Evolutionary conservation across 306 rosid genomes (phyloP).

Genomic region (Hippophae gyantsensis): DNA sequence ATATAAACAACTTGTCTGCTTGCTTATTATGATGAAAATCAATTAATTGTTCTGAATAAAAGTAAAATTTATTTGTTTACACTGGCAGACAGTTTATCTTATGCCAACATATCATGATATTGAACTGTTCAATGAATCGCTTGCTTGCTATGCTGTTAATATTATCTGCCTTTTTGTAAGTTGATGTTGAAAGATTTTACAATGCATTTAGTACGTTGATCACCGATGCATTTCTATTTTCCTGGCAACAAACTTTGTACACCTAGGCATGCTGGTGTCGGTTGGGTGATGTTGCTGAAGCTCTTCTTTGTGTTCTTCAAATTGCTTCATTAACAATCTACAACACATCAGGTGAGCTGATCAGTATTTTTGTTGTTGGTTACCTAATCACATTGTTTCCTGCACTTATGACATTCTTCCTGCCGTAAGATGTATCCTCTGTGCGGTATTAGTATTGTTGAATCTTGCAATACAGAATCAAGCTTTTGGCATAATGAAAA

Average conservation of each 20-base stretch:
- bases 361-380: neutral
- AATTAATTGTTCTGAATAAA: neutral
- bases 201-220: conserved; percentile 6
- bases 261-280: conserved; percentile 83
- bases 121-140: neutral
- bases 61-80: neutral
- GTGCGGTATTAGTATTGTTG: too few species aligned
- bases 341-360: conserved; percentile 66
- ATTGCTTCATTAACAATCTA: conserved; percentile 64
- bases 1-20: neutral
- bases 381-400: neutral
- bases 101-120: neutral
- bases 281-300: conserved; percentile 56
- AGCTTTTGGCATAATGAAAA: too few species aligned
- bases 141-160: neutral
- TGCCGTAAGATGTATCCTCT: neutral
- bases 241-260: conserved; percentile 8
- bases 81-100: neutral
- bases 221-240: conserved; percentile 2
- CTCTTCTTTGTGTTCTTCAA: conserved; percentile 83
- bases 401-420: neutral
- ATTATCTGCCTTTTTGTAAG: neutral
- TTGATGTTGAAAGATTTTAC: neutral
- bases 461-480: too few species aligned
- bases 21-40: neutral